Conservation (phyloP, 495 filamentous ascomycete genomes). For the Trypethelium eluteriae region DNA sequence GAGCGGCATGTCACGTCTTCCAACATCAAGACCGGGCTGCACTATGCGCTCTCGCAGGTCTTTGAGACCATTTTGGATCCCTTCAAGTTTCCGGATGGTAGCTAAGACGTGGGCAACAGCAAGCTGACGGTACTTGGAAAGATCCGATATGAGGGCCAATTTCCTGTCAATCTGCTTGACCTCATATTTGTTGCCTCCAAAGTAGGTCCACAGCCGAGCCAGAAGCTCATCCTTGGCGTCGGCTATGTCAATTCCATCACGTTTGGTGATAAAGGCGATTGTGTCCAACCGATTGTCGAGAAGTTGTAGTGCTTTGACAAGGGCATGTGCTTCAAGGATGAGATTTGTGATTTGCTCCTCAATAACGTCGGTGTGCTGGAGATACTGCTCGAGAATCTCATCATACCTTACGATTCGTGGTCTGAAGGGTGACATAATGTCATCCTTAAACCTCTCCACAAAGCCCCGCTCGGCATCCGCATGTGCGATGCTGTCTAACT, state of each 20-base stretch:
- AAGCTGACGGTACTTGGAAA: conserved; percentile 50
- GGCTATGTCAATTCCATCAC: conserved; percentile 44
- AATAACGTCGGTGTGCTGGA: conserved; percentile 54
- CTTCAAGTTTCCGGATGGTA: conserved; percentile 56
- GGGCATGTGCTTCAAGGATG: conserved; percentile 56
- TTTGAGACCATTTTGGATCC: conserved; percentile 57
- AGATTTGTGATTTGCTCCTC: conserved; percentile 57
- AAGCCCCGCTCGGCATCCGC: conserved; percentile 34
- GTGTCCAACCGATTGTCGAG: conserved; percentile 56
- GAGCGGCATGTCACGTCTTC: conserved; percentile 48
- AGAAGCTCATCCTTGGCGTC: conserved; percentile 52
- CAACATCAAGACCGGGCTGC: conserved; percentile 48
- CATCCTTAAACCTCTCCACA: conserved; percentile 36
- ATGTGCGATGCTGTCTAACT: conserved; percentile 42
- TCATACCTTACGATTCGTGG: conserved; percentile 43
- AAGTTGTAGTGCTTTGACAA: conserved; percentile 49
- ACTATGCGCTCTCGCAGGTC: conserved; percentile 60
- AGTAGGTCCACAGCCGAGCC: conserved; percentile 57
- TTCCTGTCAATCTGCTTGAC: conserved; percentile 51
- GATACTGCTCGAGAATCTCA: conserved; percentile 48
- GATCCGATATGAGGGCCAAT: conserved; percentile 49
- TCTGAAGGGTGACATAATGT: conserved; percentile 51
- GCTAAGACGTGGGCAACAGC: conserved; percentile 53
- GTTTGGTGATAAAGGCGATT: conserved; percentile 56
- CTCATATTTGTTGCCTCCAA: conserved; percentile 54